Base-by-base conservation (phyloP, 306 rosid genomes). In the Citrullus amarus region DNA sequence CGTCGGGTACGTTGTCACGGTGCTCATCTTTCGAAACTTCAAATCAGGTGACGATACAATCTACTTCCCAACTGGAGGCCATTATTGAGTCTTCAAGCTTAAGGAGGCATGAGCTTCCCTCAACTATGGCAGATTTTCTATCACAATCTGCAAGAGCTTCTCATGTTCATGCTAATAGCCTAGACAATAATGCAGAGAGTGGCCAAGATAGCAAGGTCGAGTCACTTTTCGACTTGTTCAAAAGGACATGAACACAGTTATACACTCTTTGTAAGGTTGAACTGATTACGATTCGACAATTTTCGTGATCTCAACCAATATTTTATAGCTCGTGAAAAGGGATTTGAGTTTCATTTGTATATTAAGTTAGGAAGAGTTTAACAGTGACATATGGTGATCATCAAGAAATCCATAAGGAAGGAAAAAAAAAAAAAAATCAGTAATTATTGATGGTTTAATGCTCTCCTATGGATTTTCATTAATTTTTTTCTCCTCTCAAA, bases 151-250 rank as follows among this genome's bases (percentile, higher is more conserved):
- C 39, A 6, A 71, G 43, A 25, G 71, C 76, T 34, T 75, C 84
- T 13, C 82, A 69, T 13, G 8, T 69, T 76, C 46, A 43, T 43
- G 46, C 46, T 43, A 65, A 61, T 5, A 79, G 80, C 12, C 84
- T 81, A 61, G 84, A 81, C 63, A 88, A 85, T 9, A 79, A 54
- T 77, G 80, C 63, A 70, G 83, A 41, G 69, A 54, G 38, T 41
- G 54, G 48, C 80, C 88, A 66, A 48, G 89, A 82, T 77, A 84
- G 78, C 25, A 85, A 61, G 44, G 83, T 79, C 13, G 88, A 87
- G 80, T 90, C 97, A 48, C 92, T 92, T 58, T 76, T 81, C 43
- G 92, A 91, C 63, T 88, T 95, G 86, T 92, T 92, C 88, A 85
- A 82, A 62, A 88, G 85, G 80, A 88, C 97, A 66, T 87, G 86